Evolutionary conservation across 768 basidiomycete species (phyloP), one percentile per base, ranked within the genome.

Genomic region (Suillus hirtellus): DNA sequence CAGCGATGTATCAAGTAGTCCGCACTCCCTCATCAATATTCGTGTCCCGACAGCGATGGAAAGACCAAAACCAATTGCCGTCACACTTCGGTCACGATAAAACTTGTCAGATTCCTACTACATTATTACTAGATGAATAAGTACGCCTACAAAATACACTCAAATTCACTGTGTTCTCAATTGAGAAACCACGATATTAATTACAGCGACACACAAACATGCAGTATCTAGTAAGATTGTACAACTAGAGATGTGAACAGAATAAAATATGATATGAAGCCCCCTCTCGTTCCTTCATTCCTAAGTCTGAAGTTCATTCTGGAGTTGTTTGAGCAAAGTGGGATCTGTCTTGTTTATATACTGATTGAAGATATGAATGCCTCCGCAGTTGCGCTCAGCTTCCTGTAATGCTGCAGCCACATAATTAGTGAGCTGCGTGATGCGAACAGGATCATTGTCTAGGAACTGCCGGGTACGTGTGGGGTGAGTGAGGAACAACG

Each of bases 281-380:
- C 10, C 21, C 21, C 21, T 27, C 24, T 40, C 38, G 4, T 27
- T 40, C 14, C 46, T 37, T 50, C 35, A 44, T 40, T 17, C 15
- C n/a, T 63, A 35, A 59, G 59, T 35, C 60, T 2, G 67, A 35
- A 89, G 72, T 68, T 83, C 85, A 42, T 77, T 78, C 68, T 86
- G 82, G 56, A 94, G 84, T 71, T 93, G 91, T 65, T 85, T 80
- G 17, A 94, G 78, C n/a, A 95, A 84, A 1, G 83, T 79, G 4
- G 89, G 85, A 71, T 95, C 93, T 19, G 89, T 84, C 65, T 86
- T 84, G 10, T 78, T 75, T 15, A 95, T 78, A 70, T 88, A 92
- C 12, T 73, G 74, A 62, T 89, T 84, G 75, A 96, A 89, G 8
- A 77, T 75, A 21, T 81, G 77, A 1, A 82, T 73, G 9, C 92